These are phyloP conservation scores for Andrographis paniculata DNA, from an alignment of 305 asterid species.

Conservation along the genomic window DNA sequence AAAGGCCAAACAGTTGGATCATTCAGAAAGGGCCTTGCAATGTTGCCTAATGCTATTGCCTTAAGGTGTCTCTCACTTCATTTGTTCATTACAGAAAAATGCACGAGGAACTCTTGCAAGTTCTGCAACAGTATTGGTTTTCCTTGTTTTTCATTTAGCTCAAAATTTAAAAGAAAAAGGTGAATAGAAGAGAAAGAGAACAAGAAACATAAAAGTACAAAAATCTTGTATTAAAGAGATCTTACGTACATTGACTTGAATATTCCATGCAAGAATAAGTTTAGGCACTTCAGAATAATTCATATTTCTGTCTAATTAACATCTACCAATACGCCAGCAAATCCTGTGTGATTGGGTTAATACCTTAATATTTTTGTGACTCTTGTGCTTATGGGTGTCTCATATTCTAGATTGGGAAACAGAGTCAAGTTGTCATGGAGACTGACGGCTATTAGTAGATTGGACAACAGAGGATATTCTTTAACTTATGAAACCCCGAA, in stretches of 20 bases:
- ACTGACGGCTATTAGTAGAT: conserved; percentile 48
- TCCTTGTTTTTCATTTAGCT: not conserved
- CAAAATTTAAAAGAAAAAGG: not conserved
- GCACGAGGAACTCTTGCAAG: conserved; percentile 1
- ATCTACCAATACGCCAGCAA: conserved; percentile 1
- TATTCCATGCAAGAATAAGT: not conserved
- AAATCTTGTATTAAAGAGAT: conserved; percentile 3
- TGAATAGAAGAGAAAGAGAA: not conserved
- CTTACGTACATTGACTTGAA: not conserved
- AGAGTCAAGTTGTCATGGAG: conserved; percentile 86
- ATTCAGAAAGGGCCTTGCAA: conserved; percentile 70
- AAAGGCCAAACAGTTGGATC: conserved; percentile 98
- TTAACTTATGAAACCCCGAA: conserved; percentile 79
- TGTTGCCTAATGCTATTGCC: conserved; percentile 78
- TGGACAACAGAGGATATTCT: conserved; percentile 51
- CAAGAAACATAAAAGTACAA: not conserved
- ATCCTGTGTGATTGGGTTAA: conserved; percentile 5
- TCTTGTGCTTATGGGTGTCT: conserved; percentile 19
- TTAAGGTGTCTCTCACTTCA: conserved; percentile 37
- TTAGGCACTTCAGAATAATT: too few relatives aligned
- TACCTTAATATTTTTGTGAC: conserved; percentile 8
- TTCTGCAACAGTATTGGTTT: not conserved
- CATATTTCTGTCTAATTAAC: conserved; percentile 2
- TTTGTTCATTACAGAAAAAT: conserved; percentile 7
- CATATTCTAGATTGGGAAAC: conserved; percentile 57